These are phyloP conservation scores for Trichoderma polysporum DNA, from an alignment of 2,329 filamentous ascomycete species.

Conservation along the genomic window DNA sequence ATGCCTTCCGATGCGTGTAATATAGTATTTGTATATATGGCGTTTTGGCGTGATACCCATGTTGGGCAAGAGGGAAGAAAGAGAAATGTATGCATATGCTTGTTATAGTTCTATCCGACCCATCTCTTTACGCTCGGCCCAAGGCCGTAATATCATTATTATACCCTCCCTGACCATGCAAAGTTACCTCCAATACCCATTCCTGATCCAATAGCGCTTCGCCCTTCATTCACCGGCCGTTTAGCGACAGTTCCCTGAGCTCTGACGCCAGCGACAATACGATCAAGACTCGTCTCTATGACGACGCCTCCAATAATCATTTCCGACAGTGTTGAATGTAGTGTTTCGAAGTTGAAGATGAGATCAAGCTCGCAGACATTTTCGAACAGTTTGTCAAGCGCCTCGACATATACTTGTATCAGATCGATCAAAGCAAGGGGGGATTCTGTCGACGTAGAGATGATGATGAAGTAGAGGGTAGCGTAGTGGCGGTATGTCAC, in stretches of 20 bases:
- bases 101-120: constrained; percentile 24
- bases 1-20: constrained; percentile 26
- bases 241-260: constrained; percentile 76
- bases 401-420: constrained; percentile 97
- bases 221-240: constrained; percentile 71
- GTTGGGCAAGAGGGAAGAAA: neutral
- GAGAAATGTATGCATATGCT: constrained; percentile 28
- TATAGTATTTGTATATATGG: constrained; percentile 26
- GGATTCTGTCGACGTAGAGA: constrained; percentile 93
- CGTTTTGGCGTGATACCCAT: constrained; percentile 32
- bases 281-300: constrained; percentile 85
- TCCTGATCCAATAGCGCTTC: constrained; percentile 47
- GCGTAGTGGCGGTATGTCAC: constrained; percentile 98
- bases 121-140: constrained; percentile 18
- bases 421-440: constrained; percentile 93
- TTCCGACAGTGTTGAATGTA: constrained; percentile 86
- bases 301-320: constrained; percentile 96
- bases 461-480: constrained; percentile 97
- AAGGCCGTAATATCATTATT: neutral
- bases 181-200: constrained; percentile 59
- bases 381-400: constrained; percentile 91
- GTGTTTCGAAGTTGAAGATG: constrained; percentile 98
- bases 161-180: constrained; percentile 50
- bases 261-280: constrained; percentile 81
- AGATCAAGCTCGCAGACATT: constrained; percentile 98